Evolutionary conservation across 78 protist species (phyloP), one percentile per base, ranked within the genome.

Genomic region (Abeoforma whisleri): DNA sequence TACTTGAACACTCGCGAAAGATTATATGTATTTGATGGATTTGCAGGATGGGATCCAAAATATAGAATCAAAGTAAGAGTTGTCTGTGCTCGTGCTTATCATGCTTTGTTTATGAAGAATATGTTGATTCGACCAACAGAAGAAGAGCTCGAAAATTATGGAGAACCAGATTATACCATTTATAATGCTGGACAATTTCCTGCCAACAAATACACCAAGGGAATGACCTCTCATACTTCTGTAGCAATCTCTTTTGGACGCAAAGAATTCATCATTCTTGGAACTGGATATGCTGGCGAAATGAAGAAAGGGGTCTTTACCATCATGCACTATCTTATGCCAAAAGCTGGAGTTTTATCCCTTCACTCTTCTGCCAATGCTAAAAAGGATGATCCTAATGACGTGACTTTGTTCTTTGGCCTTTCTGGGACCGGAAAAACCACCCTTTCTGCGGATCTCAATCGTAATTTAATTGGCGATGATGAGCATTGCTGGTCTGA

Each of bases 381-480:
- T 73, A 95, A 90, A 32, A 38, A 37, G 37, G 87, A 80, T 37
- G 84, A 62, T 40, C 30, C 75, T 19, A 34, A 82, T 28, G 48
- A 57, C 38, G 90, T 87, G 57, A 90, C 97, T 23, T 33, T 95
- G 69, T 95, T 95, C 93, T 95, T 96, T 76, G 97, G 99, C 76
- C 94, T 95, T 39, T 87, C 92, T 39, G 97, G 99, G 57, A 96
- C 99, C 2, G 99, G 99, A 71, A 96, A 96, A 91, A 96, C 99
- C 22, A 95, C 99, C 1, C 91, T 96, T 25, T 93, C 96, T 1
- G 95, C 97, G 1, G 97, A 96, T 79, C 91, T 94, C 1, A 8
- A 87, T 37, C 92, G 99, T 34, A 5, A 36, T 8, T 85, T 96
- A 35, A 94, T 96, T 68, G 99, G 99, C 30, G 99, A 96, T 87